phyloP scores from a whole-genome alignment of 1,284 basidiomycete species.

The Apiotrichum porosum region DNA sequence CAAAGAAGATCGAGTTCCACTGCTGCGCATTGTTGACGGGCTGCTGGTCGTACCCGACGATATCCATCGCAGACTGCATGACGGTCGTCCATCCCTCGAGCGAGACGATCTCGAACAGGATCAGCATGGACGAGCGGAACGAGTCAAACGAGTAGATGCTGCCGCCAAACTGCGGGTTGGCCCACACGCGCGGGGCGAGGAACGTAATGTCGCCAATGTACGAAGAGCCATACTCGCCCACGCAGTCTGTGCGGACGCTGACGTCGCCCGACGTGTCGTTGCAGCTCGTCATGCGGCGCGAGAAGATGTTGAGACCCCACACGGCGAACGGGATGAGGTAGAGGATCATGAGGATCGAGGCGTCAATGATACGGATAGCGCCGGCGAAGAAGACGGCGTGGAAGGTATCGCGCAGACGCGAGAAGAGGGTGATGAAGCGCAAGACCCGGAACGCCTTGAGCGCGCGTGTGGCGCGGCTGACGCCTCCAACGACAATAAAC shows the following conservation, averaged over 20 bases:
- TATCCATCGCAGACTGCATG: slow-evolving; percentile 74
- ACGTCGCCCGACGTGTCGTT: slow-evolving; percentile 61
- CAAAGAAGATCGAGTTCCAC: slow-evolving; percentile 83
- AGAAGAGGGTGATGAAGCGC: slow-evolving; percentile 81
- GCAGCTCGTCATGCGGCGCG: slow-evolving; percentile 77
- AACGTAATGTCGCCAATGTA: slow-evolving; percentile 58
- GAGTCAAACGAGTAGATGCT: slow-evolving; percentile 88
- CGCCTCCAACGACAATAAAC: slow-evolving; percentile 70
- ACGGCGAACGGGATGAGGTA: slow-evolving; percentile 97
- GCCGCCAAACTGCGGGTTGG: slow-evolving; percentile 66
- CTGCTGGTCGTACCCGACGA: slow-evolving; percentile 66
- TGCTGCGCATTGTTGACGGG: slow-evolving; percentile 67
- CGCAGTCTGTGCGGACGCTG: slow-evolving; percentile 61
- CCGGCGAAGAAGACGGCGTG: slow-evolving; percentile 88
- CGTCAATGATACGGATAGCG: slow-evolving; percentile 78
- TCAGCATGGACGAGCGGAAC: slow-evolving; percentile 78
- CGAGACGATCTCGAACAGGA: slow-evolving; percentile 95
- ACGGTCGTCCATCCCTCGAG: slow-evolving; percentile 95
- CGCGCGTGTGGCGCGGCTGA: slow-evolving; percentile 76
- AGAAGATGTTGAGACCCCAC: slow-evolving; percentile 94
- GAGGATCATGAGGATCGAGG: slow-evolving; percentile 83
- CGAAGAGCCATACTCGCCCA: slow-evolving; percentile 62
- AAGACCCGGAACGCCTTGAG: slow-evolving; percentile 86
- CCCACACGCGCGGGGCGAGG: slow-evolving; percentile 79
- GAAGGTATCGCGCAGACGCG: slow-evolving; percentile 82